Evolutionary conservation across 1,284 basidiomycete species (phyloP), one percentile per base, ranked within the genome.

Genomic region (Ustilago trichophora): DNA sequence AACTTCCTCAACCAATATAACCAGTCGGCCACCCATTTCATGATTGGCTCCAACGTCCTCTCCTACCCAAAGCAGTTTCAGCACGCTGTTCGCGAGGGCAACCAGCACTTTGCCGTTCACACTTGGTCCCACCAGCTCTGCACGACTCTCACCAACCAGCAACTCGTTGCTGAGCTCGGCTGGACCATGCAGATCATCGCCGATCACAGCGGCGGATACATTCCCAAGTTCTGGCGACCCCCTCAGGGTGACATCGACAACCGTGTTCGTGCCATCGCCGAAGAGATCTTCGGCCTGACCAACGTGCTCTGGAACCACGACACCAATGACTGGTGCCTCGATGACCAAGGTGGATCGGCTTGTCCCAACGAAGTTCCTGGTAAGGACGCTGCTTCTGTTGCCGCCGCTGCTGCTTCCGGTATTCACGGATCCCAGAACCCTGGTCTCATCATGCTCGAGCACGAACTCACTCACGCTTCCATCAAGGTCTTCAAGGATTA

Each of bases 121-220:
- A 86, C 85, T 26, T 86, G 89, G 86, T 86, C 57, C 6, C 85
- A 85, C 66, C 81, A 77, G 32, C 16, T 71, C 83, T 85, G 93
- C 36, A 96, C 94, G 9, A 87, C 88, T 24, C 85, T 93, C 59
- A 88, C 91, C 38, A 98, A 89, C 78, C 88, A 88, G 77, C 85
- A 96, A 84, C 87, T 97, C 58, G 91, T 97, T n/a, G 93, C 92
- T 16, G 93, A 96, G 83, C 86, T 98, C 41, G 93, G 91, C 35
- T 97, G 91, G 90, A 92, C 92, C 51, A 89, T 89, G 68, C 88
- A 92, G 83, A 70, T 89, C 52, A 95, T 98, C 83, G 87, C 88
- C 75, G 52, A 75, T 37, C 47, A 71, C 35, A 73, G 74, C 67
- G 66, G 72, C 13, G 78, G 78, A 29, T 72, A 80, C 36, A 69